Base-by-base conservation (phyloP, 768 basidiomycete genomes). In the Antrodiella citrinella region DNA sequence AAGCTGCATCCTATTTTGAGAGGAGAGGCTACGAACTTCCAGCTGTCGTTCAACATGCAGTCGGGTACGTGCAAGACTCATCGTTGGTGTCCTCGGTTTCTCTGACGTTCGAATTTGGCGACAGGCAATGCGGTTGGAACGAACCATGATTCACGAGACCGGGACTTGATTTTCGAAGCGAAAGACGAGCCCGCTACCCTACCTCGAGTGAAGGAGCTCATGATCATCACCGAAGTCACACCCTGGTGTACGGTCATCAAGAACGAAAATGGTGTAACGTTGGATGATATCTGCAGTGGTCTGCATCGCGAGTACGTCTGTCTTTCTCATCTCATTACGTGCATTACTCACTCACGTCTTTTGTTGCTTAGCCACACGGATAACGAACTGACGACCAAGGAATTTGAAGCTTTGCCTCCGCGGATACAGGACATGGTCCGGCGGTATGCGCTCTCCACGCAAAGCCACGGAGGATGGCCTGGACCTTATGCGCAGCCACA, bases 211-310 rank as follows among this genome's bases (percentile, higher is more conserved):
- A 57, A 61, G n/a, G 65, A 66, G 41, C 51, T 71, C 26, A 65
- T 66, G 47, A 54, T 71, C 35, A 64, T 70, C 49, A 65, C 66
- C 18, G 71, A 73, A 43, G 68, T 73, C 40, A 82, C 77, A 41
- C 89, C 90, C 1, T 91, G 89, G 89, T 86, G 84, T 62, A 86
- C 84, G 4, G 80, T 80, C 50, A 74, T 87, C 45, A 79, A 74
- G 65, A 90, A 84, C 59, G 78, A 82, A 13, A 66, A 69, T 0
- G 89, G 89, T 0, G 86, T 92, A 15, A 90, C 87, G 2, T 74
- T 86, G 54, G 76, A 75, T 15, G 87, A 92, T 60, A 74, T 91
- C n/a, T 86, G 82, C 57, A 70, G 72, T 3, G 66, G 73, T n/a
- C 66, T 91, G 42, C 87, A 78, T 72, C 81, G 80, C 64, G 88